phyloP scores from a whole-genome alignment of 2,329 filamentous ascomycete species.

The Triangularia setosa region DNA sequence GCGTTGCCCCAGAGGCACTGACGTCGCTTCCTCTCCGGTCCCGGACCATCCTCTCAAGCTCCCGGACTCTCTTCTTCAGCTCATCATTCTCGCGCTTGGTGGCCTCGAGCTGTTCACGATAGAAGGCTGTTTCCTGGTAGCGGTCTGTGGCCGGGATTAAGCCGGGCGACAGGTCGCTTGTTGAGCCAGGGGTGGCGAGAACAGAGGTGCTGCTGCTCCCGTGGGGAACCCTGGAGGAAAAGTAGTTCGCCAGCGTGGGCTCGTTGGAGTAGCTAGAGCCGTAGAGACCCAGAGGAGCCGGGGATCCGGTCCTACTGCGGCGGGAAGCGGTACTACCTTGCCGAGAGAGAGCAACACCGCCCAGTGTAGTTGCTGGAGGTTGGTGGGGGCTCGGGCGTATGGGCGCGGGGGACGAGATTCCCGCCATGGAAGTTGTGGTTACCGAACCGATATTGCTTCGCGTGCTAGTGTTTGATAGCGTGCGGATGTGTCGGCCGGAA shows the following conservation, averaged over 20 bases:
- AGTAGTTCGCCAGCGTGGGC: slow-evolving; percentile 28
- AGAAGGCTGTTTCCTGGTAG: slow-evolving; percentile 60
- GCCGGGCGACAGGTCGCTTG: slow-evolving; percentile 48
- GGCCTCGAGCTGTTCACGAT: slow-evolving; percentile 56
- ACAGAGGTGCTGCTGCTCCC: slow-evolving; percentile 32
- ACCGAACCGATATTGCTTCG: slow-evolving; percentile 46
- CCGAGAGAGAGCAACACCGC: slow-evolving; percentile 42
- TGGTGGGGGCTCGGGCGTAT: slow-evolving; percentile 32
- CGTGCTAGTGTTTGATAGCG: slow-evolving; percentile 52
- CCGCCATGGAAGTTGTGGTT: slow-evolving; percentile 38
- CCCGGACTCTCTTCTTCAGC: slow-evolving; percentile 57
- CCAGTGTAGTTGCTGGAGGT: slow-evolving; percentile 12
- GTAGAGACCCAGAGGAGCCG: slow-evolving; percentile 39
- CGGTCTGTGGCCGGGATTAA: slow-evolving; percentile 54
- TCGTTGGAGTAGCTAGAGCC: slow-evolving; percentile 31
- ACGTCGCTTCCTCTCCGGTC: slow-evolving; percentile 47
- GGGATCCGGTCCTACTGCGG: slow-evolving; percentile 49
- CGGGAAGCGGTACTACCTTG: slow-evolving; percentile 55
- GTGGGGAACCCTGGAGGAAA: slow-evolving; percentile 28
- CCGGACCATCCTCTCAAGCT: slow-evolving; percentile 55
- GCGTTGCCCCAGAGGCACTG: slow-evolving; percentile 35
- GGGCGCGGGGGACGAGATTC: slow-evolving; percentile 45
- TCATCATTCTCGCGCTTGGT: slow-evolving; percentile 62
- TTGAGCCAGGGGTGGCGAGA: slow-evolving; percentile 37
- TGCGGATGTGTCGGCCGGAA: slow-evolving; percentile 55